Conservation (phyloP, 176 grass and related monocot genomes). For the Lolium perenne region DNA sequence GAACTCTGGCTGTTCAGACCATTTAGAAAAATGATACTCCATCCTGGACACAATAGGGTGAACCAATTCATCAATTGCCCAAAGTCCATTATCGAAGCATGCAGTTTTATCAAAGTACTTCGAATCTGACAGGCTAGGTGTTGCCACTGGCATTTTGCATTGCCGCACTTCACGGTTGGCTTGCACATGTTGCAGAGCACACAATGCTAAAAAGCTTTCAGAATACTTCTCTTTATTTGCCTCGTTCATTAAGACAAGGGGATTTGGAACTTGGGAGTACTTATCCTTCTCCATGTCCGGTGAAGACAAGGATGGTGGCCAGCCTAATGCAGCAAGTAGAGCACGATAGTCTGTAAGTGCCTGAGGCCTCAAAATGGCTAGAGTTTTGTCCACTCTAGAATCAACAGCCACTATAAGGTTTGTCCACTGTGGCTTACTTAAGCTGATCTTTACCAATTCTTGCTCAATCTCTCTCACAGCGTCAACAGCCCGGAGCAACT, state of each 20-base stretch:
- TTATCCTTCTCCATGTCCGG: constrained; percentile 58
- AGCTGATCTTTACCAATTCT: constrained; percentile 60
- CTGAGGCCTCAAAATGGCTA: constrained; percentile 82
- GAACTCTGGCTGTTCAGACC: constrained; percentile 84
- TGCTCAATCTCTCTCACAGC: constrained; percentile 73
- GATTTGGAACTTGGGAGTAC: constrained; percentile 63
- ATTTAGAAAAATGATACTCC: constrained; percentile 93
- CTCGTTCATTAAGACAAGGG: constrained; percentile 81
- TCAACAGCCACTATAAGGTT: constrained; percentile 82
- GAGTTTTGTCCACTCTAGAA: constrained; percentile 87
- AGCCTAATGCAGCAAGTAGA: constrained; percentile 79
- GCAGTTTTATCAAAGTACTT: constrained; percentile 53
- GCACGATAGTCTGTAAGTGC: constrained; percentile 78
- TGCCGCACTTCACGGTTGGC: constrained; percentile 58
- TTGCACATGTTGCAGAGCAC: constrained; percentile 84
- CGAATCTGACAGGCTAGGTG: constrained; percentile 17
- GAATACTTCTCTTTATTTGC: constrained; percentile 71
- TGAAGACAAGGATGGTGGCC: constrained; percentile 81
- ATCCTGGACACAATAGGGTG: constrained; percentile 79
- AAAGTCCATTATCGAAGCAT: constrained; percentile 64
- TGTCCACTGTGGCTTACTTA: constrained; percentile 62
- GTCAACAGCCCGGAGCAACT: constrained; percentile 68
- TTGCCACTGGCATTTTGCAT: constrained; percentile 24
- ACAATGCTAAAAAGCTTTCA: constrained; percentile 83
- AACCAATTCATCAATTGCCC: constrained; percentile 90